Evolutionary conservation across 805 yeast genomes (phyloP), one percentile per base, ranked within the genome.

Genomic region (Teunomyces pallodes): DNA sequence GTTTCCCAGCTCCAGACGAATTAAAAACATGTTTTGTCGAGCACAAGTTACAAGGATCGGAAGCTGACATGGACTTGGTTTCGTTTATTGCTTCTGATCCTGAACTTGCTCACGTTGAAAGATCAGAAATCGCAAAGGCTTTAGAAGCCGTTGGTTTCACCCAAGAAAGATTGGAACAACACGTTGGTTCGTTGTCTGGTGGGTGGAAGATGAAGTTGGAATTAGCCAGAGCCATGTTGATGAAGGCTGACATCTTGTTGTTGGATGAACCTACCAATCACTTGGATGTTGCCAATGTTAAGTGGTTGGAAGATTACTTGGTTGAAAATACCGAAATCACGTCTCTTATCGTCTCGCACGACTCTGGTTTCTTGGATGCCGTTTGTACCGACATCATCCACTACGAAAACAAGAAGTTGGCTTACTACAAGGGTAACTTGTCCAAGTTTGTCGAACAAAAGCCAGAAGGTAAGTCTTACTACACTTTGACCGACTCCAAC

Each of bases 181-280:
- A 88, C 42, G 97, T 94, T 49, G 97, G 97, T 35, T 88, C 97
- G 1, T 76, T 92, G 50, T 89, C 97, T 39, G 99, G 99, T 70
- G 99, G 99, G 69, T 92, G 99, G 99, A 94, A 94, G 74, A 92
- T 92, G 99, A 92, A 92, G 74, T 80, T 92, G 58, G 98, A 91
- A 72, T 78, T 92, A 62, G 99, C 98, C n/a, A 86, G 97, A 75
- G 99, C 98, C 32, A 91, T 92, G 97, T 77, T 92, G 58, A 88
- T 90, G 90, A 90, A 85, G 70, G 99, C 98, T 31, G 99, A 92
- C 72, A 91, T 92, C 47, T 79, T 92, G 61, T 77, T 92, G 58
- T 79, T 92, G 64, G 99, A 92, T 72, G 99, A 92, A 81, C 99
- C 99, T 68, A 92, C 99, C 55, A 92, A 92, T 75, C 99, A 92